phyloP scores from a whole-genome alignment of 495 filamentous ascomycete species.

The Bryoglossum gracile region DNA sequence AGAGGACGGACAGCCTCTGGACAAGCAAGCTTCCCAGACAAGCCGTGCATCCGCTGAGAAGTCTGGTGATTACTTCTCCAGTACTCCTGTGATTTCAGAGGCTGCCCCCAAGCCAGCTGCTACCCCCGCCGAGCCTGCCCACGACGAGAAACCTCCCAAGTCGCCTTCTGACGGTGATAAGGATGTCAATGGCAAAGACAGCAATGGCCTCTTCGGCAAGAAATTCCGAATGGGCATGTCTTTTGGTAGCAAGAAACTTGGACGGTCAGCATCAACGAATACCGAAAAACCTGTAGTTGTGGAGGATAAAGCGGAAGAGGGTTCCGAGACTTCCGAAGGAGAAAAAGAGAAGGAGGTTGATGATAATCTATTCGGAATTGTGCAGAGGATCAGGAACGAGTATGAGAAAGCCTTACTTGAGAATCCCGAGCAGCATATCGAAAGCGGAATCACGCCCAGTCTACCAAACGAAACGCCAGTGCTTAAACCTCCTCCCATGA shows the following conservation, averaged over 20 bases:
- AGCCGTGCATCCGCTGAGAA: constrained; percentile 42
- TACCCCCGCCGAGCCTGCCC: constrained; percentile 36
- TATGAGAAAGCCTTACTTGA: constrained; percentile 48
- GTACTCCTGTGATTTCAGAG: constrained; percentile 17
- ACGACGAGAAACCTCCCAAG: constrained; percentile 42
- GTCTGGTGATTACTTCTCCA: constrained; percentile 61
- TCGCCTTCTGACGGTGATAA: constrained; percentile 63
- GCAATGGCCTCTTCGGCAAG: constrained; percentile 67
- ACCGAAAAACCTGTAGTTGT: constrained; percentile 68
- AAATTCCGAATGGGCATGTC: constrained; percentile 83
- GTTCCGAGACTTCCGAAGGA: constrained; percentile 46
- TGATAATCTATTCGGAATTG: constrained; percentile 70
- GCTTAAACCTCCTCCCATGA: constrained; percentile 68
- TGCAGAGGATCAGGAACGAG: constrained; percentile 68
- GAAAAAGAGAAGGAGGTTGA: constrained; percentile 82
- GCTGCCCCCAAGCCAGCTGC: constrained; percentile 27
- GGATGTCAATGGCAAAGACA: constrained; percentile 58
- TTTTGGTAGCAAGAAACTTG: constrained; percentile 72
- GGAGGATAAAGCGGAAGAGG: constrained; percentile 43
- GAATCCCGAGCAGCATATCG: constrained; percentile 50
- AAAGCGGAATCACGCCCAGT: constrained; percentile 67
- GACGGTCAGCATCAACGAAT: constrained; percentile 56
- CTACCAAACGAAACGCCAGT: constrained; percentile 78
- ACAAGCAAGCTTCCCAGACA: constrained; percentile 36
- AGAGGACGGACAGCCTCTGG: constrained; percentile 41